Conservation (phyloP, 352 stramenopile species). For the Pythium diclinum region DNA sequence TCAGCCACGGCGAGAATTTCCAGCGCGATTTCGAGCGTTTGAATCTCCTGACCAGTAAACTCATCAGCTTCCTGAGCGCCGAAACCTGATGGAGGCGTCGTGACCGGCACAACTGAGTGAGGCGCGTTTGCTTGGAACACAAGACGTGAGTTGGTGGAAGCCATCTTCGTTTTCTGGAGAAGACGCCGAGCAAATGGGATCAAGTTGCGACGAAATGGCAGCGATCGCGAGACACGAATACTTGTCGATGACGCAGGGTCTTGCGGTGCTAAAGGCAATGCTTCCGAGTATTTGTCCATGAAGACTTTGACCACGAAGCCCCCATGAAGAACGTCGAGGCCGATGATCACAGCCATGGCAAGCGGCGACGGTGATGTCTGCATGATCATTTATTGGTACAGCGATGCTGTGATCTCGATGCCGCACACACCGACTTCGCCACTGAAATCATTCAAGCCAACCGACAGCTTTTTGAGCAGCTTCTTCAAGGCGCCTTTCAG, state of each 20-base stretch:
- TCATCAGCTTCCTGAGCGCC: no score
- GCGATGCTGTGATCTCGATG: constrained; percentile 19
- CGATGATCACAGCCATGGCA: constrained; percentile 21
- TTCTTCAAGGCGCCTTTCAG: constrained; percentile 22
- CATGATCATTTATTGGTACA: constrained; percentile 28
- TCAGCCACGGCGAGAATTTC: constrained; percentile 6
- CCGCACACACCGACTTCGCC: constrained; percentile 21
- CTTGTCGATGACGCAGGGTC: not conserved
- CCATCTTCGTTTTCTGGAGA: not conserved
- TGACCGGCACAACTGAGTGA: not conserved
- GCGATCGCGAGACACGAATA: not conserved
- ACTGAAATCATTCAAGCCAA: constrained; percentile 15
- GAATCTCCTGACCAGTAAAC: not conserved
- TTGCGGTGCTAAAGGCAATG: not conserved
- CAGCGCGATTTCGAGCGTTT: constrained; percentile 8
- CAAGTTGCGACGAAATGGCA: not conserved
- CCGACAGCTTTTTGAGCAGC: not conserved
- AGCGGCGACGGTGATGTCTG: constrained; percentile 10
- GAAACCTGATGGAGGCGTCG: not conserved
- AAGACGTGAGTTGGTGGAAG: not conserved
- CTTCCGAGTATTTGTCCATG: constrained; percentile 9
- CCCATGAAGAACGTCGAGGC: constrained; percentile 18
- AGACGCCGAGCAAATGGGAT: constrained; percentile 10
- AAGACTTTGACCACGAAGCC: constrained; percentile 11
- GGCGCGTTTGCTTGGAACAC: not conserved